Percentiles rank a stretch among this genome's conserved stretches.
Evolutionary conservation across 768 basidiomycete species (phyloP).

Genomic region (Kondoa malvinella): DNA sequence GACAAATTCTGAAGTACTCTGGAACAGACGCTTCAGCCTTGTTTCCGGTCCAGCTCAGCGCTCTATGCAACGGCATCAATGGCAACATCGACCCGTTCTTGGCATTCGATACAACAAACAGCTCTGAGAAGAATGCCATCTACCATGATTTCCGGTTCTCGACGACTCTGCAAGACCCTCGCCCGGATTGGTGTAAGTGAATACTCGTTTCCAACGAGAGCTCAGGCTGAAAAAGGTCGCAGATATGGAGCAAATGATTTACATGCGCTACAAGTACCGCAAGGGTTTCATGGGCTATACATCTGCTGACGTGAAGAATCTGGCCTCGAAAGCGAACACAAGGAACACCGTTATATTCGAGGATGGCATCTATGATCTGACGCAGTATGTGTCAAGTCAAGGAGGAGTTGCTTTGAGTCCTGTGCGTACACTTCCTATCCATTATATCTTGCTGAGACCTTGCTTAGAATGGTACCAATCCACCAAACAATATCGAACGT

Average conservation of each 20-base stretch:
- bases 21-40: slow-evolving; percentile 54
- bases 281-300: slow-evolving; percentile 77
- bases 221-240: not conserved
- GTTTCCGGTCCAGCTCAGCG: slow-evolving; percentile 93
- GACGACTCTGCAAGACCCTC: slow-evolving; percentile 49
- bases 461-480: slow-evolving; percentile 17
- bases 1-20: slow-evolving; percentile 35
- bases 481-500: slow-evolving; percentile 34
- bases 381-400: slow-evolving; percentile 55
- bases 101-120: slow-evolving; percentile 54
- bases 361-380: slow-evolving; percentile 69
- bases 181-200: slow-evolving; percentile 69
- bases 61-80: slow-evolving; percentile 70
- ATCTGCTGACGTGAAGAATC: slow-evolving; percentile 49
- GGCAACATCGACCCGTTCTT: slow-evolving; percentile 75
- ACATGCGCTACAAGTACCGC: slow-evolving; percentile 72
- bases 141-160: slow-evolving; percentile 82
- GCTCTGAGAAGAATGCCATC: slow-evolving; percentile 38
- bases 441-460: too few species aligned
- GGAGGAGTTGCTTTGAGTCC: slow-evolving; percentile 29
- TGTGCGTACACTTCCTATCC: too few species aligned
- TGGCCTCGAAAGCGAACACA: slow-evolving; percentile 44
- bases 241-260: slow-evolving; percentile 43
- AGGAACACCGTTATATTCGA: slow-evolving; percentile 61
- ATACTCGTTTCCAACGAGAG: not conserved